Evolutionary conservation across 2,329 filamentous ascomycete species (phyloP).

Genomic region (Monosporascus sp.): DNA sequence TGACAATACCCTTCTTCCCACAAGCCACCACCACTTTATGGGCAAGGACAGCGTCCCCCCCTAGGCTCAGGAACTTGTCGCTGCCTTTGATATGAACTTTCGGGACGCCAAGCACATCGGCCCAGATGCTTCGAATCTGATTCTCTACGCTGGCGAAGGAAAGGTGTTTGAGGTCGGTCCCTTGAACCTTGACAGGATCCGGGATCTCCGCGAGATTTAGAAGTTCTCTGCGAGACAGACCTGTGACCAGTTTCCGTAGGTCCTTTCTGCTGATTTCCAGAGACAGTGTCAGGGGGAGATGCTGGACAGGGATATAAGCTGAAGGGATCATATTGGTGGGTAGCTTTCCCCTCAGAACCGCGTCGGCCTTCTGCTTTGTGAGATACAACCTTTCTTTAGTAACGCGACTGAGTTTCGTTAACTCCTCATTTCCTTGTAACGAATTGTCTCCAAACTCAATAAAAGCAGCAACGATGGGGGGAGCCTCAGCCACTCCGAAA

Average conservation of each 20-base stretch:
- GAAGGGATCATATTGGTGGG: slow-evolving; percentile 40
- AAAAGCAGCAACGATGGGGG: slow-evolving; percentile 41
- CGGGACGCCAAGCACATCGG: slow-evolving; percentile 34
- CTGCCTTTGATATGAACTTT: slow-evolving; percentile 35
- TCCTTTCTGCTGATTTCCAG: slow-evolving; percentile 46
- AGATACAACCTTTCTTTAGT: slow-evolving; percentile 39
- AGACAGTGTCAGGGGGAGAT: slow-evolving; percentile 43
- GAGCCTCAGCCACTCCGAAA: slow-evolving; percentile 35
- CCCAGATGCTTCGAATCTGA: slow-evolving; percentile 44
- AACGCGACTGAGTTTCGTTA: slow-evolving; percentile 31
- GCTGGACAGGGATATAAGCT: slow-evolving; percentile 42
- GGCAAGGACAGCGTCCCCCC: slow-evolving; percentile 42
- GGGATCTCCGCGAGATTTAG: slow-evolving; percentile 34
- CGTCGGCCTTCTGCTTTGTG: slow-evolving; percentile 39
- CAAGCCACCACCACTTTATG: slow-evolving; percentile 39
- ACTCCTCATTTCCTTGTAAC: slow-evolving; percentile 32
- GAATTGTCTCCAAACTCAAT: slow-evolving; percentile 40
- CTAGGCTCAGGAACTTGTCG: slow-evolving; percentile 41
- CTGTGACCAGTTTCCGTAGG: slow-evolving; percentile 39
- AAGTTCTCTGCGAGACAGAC: slow-evolving; percentile 38
- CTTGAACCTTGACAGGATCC: slow-evolving; percentile 31
- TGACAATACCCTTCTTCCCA: slow-evolving; percentile 34
- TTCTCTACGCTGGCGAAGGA: slow-evolving; percentile 44
- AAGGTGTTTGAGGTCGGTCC: slow-evolving; percentile 37
- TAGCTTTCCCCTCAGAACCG: slow-evolving; percentile 32